Evolutionary conservation across 2,329 filamentous ascomycete species (phyloP), one percentile per base, ranked within the genome.

Genomic region (Myrmaecium sp.): DNA sequence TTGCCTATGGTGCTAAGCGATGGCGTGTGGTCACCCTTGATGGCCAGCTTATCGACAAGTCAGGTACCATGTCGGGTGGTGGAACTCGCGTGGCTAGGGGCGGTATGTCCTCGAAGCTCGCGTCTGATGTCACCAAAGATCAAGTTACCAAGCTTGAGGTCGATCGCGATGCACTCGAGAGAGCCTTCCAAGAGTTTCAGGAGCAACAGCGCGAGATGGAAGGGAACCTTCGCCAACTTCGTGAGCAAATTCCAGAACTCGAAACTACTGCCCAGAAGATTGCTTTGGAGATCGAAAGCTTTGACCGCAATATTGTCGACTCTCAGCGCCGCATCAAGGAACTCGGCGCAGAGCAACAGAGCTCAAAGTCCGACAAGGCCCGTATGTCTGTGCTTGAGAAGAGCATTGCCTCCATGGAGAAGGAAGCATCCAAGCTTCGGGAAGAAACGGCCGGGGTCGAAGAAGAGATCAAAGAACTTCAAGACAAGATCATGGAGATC

Each of bases 401-500:
- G 47, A 81, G 76, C 38, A 78, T 94, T 27, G 57, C 64, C 5
- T 69, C 71, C 32, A 63, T 91, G 34, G 71, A 82, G 42, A 70
- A 69, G 37, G 81, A 93, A 41, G 69, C 93, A 7, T 69, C 77
- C 31, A 78, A 76, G 41, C 65, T 98, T 6, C 80, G 73, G 33
- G 63, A 69, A 6, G 82, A 95, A 52, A 94, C 79, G n/a, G 70
- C 79, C 2, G 89, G 75, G 23, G 73, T 93, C 6, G 89, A 98
- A 47, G 74, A 75, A 14, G 89, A 95, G 51, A 95, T 98, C 54
- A 86, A 92, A 54, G 66, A 66, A 12, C 62, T 98, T 1, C 86
- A 98, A 47, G 76, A 89, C 63, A 92, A 84, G 61, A 98, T 98
- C 44, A 95, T 98, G 89, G 77, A 94, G 52, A 76, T 93, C 35